Evolutionary conservation across 2,329 filamentous ascomycete genomes (phyloP).

Genomic region (Chaetomium strumarium): DNA sequence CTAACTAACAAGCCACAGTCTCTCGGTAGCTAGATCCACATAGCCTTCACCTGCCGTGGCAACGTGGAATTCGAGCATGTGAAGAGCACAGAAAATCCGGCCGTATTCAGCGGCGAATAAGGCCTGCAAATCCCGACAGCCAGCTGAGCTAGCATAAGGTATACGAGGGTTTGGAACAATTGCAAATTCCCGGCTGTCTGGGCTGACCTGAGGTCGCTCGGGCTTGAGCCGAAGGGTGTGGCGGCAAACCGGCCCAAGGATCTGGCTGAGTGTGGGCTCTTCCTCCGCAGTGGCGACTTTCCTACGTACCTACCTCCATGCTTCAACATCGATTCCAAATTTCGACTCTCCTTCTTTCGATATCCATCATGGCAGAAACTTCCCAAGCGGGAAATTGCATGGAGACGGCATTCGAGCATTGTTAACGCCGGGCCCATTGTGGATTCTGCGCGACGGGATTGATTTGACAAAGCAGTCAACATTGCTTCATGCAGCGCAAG

Average conservation of each 20-base stretch:
- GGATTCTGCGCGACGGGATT: neutral
- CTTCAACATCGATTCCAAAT: neutral
- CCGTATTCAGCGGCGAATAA: too few relatives aligned
- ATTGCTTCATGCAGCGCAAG: conserved; percentile 9
- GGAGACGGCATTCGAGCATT: neutral
- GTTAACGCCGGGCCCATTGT: neutral
- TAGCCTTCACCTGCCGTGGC: conserved; percentile 10
- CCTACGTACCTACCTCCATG: neutral
- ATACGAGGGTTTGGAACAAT: neutral
- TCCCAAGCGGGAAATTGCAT: neutral
- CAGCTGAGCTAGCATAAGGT: too few relatives aligned
- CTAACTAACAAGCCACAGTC: conserved; percentile 1
- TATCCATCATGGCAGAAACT: neutral
- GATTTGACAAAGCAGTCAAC: neutral
- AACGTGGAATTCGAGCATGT: conserved; percentile 1
- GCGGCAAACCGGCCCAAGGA: conserved; percentile 8
- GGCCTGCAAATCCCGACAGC: too few relatives aligned
- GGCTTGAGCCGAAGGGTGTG: conserved; percentile 14
- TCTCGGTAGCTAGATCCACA: conserved; percentile 8
- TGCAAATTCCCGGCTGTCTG: neutral
- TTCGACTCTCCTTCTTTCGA: neutral
- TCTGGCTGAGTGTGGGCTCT: conserved; percentile 4
- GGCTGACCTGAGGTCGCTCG: neutral
- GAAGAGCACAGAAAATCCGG: neutral
- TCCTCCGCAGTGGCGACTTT: conserved; percentile 15